Conservation (phyloP, 345 rosid species). For the Citrus glauca region DNA sequence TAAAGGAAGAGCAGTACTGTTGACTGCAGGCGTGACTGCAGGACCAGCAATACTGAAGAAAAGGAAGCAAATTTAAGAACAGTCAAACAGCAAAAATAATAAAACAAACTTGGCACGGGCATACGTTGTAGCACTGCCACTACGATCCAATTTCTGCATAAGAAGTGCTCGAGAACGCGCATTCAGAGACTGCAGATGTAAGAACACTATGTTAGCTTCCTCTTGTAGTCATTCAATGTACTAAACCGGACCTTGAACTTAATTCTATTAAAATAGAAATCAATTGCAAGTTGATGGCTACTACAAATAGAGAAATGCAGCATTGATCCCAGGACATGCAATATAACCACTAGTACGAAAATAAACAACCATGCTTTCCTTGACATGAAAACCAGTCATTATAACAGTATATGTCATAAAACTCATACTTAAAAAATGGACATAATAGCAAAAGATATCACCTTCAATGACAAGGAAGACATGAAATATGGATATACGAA, state of each 20-base stretch:
- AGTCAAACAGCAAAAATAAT: neutral
- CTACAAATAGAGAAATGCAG: neutral
- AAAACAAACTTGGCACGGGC: constrained; percentile 5
- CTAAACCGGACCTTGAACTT: neutral
- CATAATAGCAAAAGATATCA: neutral
- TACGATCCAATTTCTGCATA: constrained; percentile 93
- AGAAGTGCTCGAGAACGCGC: constrained; percentile 84
- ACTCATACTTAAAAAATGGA: neutral
- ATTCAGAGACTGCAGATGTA: constrained; percentile 68
- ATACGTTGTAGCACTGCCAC: constrained; percentile 81
- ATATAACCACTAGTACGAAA: neutral
- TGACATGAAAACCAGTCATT: neutral
- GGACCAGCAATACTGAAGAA: constrained; percentile 33
- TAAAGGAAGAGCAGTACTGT: constrained; percentile 40
- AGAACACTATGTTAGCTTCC: constrained; percentile 3
- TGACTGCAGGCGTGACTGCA: constrained; percentile 30
- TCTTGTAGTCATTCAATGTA: neutral
- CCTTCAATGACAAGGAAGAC: neutral
- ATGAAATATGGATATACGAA: neutral
- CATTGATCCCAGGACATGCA: neutral
- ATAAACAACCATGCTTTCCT: neutral
- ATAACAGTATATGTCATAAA: neutral
- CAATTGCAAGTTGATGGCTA: neutral
- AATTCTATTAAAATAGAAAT: constrained; percentile 3
- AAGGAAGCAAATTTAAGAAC: constrained; percentile 4